Conservation (phyloP, 2,329 filamentous ascomycete species). For the Dothideomycetes sp. region DNA sequence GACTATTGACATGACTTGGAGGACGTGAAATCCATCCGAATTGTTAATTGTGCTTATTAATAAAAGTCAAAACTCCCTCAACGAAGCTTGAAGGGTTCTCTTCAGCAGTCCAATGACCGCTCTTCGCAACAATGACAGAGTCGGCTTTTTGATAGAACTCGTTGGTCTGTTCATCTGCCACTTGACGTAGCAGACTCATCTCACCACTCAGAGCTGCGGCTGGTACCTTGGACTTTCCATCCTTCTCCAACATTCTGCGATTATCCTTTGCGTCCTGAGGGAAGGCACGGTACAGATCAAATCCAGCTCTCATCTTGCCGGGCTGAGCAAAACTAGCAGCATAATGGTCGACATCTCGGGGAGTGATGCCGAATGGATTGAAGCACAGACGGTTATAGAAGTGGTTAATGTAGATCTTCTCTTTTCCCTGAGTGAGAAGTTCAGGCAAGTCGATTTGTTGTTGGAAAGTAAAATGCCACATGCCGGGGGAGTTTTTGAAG, state of each 20-base stretch:
- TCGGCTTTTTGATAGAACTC: slow-evolving; percentile 27
- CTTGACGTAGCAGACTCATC: slow-evolving; percentile 20
- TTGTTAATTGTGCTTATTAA: slow-evolving; percentile 21
- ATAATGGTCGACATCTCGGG: slow-evolving; percentile 32
- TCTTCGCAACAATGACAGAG: slow-evolving; percentile 15
- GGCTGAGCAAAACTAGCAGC: slow-evolving; percentile 26
- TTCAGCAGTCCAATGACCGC: slow-evolving; percentile 31
- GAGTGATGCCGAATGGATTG: slow-evolving; percentile 30
- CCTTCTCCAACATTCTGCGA: slow-evolving; percentile 20
- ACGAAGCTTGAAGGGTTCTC: slow-evolving; percentile 33
- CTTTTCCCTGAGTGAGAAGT: slow-evolving; percentile 31
- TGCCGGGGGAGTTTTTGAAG: slow-evolving; percentile 20
- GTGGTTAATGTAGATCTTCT: slow-evolving; percentile 35
- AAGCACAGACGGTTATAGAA: slow-evolving; percentile 33
- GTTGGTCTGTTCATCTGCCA: slow-evolving; percentile 23
- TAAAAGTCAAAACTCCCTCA: slow-evolving; percentile 23
- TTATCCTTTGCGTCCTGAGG: slow-evolving; percentile 27
- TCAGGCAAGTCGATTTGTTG: slow-evolving; percentile 31
- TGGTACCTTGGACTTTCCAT: slow-evolving; percentile 26
- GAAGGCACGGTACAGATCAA: slow-evolving; percentile 29
- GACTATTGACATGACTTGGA: too few species aligned
- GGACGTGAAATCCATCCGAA: too few species aligned
- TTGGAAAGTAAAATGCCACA: slow-evolving; percentile 39
- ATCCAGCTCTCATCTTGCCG: slow-evolving; percentile 27
- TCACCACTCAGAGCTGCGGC: slow-evolving; percentile 26